Conservation (phyloP, 768 basidiomycete species). For the Suillus subaureus region DNA sequence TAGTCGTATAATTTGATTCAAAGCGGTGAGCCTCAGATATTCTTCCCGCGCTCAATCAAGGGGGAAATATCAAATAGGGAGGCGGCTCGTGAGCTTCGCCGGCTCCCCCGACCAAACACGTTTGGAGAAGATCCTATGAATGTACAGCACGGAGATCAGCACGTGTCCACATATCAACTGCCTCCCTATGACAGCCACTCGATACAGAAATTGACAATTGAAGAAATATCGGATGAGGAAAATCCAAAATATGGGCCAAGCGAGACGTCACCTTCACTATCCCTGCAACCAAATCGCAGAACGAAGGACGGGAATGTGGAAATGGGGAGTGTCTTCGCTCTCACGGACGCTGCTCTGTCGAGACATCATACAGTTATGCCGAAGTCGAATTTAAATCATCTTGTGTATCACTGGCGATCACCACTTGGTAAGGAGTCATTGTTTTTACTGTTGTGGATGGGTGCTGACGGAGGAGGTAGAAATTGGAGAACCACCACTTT, state of each 20-base stretch:
- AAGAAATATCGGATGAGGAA: conserved; percentile 26
- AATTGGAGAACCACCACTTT: not conserved
- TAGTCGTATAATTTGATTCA: not conserved
- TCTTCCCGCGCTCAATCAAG: conserved; percentile 80
- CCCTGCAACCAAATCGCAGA: conserved; percentile 30
- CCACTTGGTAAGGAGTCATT: conserved; percentile 57
- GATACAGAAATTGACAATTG: conserved; percentile 36
- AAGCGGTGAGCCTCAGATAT: conserved; percentile 52
- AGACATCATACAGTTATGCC: conserved; percentile 38
- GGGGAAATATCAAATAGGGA: conserved; percentile 60
- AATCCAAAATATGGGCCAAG: not conserved
- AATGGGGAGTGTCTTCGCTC: conserved; percentile 19
- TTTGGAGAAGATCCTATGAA: not conserved
- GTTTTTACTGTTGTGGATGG: not conserved
- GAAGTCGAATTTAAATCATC: conserved; percentile 42
- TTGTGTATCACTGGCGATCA: conserved; percentile 68
- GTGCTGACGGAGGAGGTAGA: conserved; percentile 1
- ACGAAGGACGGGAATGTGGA: conserved; percentile 24
- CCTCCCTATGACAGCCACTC: conserved; percentile 30
- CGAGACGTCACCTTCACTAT: conserved; percentile 5
- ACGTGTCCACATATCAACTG: conserved; percentile 26
- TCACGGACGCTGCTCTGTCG: conserved; percentile 48
- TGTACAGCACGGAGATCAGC: not conserved
- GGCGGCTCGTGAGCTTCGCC: conserved; percentile 33
- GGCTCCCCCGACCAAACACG: not conserved